Evolutionary conservation across 2,329 filamentous ascomycete species (phyloP).

Genomic region (Aspergillus viridinutans): DNA sequence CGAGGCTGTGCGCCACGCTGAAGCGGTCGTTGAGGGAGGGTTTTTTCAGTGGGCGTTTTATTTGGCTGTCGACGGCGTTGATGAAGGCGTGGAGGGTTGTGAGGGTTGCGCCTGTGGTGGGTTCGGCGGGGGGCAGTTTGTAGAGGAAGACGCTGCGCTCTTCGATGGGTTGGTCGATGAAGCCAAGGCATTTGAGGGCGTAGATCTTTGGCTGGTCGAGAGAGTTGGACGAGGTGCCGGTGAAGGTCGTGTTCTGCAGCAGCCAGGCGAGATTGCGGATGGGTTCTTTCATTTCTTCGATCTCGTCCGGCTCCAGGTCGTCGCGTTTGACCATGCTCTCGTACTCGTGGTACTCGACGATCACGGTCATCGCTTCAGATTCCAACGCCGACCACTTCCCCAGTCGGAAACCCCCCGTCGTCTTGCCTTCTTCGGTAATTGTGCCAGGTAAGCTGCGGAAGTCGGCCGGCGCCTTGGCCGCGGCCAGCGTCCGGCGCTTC

Average conservation of each 20-base stretch:
- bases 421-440: conserved; percentile 16
- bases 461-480: conserved; percentile 16
- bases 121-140: conserved; percentile 13
- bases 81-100: conserved; percentile 19
- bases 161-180: conserved; percentile 20
- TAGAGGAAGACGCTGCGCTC: conserved; percentile 24
- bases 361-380: conserved; percentile 10
- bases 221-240: background rate
- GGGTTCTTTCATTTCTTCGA: conserved; percentile 20
- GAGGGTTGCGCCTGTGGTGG: background rate
- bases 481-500: conserved; percentile 19
- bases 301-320: conserved; percentile 22
- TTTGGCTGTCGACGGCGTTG: conserved; percentile 16
- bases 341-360: conserved; percentile 26
- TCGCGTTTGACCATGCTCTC: conserved; percentile 18
- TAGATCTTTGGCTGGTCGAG: conserved; percentile 25
- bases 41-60: conserved; percentile 10
- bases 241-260: conserved; percentile 23
- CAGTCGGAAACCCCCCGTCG: conserved; percentile 17
- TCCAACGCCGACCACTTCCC: conserved; percentile 14
- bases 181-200: conserved; percentile 24
- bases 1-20: conserved; percentile 22
- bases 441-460: conserved; percentile 18
- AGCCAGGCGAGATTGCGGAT: conserved; percentile 26
- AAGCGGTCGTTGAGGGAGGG: conserved; percentile 22